phyloP scores from a whole-genome alignment of 140 eudicot species.

The Stevia rebaudiana region DNA sequence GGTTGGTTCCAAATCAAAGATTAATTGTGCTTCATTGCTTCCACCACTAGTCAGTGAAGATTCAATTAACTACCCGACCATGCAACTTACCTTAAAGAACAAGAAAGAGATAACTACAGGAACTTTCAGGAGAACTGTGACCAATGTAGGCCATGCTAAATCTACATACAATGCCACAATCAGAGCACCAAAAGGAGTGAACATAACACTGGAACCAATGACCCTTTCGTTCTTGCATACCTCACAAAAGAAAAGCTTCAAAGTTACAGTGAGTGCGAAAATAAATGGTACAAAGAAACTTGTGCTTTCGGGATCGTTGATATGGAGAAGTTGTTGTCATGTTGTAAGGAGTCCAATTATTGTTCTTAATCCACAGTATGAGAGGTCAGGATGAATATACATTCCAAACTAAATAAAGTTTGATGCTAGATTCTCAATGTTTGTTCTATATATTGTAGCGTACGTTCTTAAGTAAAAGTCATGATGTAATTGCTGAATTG shows the following conservation, averaged over 20 bases:
- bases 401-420: neutral
- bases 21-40: constrained; percentile 61
- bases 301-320: constrained; percentile 55
- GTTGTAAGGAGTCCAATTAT: constrained; percentile 77
- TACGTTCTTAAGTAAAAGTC: no score
- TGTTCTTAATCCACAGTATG: constrained; percentile 41
- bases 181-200: constrained; percentile 64
- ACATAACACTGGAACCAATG: constrained; percentile 57
- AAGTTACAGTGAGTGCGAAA: constrained; percentile 59
- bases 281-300: constrained; percentile 11
- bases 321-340: constrained; percentile 54
- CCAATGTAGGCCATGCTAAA: constrained; percentile 60
- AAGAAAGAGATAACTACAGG: constrained; percentile 37
- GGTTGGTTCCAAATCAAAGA: constrained; percentile 34
- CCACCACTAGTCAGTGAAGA: constrained; percentile 61
- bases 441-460: no score
- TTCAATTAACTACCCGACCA: constrained; percentile 79
- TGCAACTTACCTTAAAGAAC: constrained; percentile 56
- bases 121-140: constrained; percentile 59
- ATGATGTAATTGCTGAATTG: no score
- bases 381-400: constrained; percentile 1
- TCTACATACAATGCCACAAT: constrained; percentile 55
- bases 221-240: constrained; percentile 40
- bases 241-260: constrained; percentile 46
- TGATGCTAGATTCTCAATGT: neutral